phyloP scores from a whole-genome alignment of 345 rosid genomes.

The Gossypium sturtianum region DNA sequence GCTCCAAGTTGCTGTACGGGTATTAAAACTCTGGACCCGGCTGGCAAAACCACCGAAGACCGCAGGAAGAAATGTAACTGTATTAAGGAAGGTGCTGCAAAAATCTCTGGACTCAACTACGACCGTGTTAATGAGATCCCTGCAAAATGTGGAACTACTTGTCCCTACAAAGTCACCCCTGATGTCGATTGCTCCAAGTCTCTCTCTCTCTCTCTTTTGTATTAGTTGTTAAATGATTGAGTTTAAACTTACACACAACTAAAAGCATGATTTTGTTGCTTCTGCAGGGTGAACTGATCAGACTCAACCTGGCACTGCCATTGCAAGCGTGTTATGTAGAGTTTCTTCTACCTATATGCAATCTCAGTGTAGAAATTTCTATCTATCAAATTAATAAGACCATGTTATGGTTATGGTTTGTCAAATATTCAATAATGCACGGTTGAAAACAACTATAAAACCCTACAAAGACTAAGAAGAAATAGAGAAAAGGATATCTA shows the following conservation, averaged over 20 bases:
- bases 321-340: not conserved
- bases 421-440: too few species aligned
- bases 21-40: conserved; percentile 15
- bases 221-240: not conserved
- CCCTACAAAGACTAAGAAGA: too few species aligned
- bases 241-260: not conserved
- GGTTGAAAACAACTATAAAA: too few species aligned
- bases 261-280: not conserved
- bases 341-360: not conserved
- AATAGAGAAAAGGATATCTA: too few species aligned
- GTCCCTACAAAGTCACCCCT: conserved; percentile 11
- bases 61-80: conserved; percentile 22
- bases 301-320: not conserved
- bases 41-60: conserved; percentile 24
- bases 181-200: conserved; percentile 21
- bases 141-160: not conserved
- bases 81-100: conserved; percentile 28
- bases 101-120: conserved; percentile 22
- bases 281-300: not conserved
- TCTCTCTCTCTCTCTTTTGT: too few species aligned
- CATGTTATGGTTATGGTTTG: not conserved
- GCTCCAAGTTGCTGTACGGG: conserved; percentile 25
- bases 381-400: not conserved
- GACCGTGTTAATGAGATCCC: conserved; percentile 20
- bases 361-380: not conserved